Conservation (phyloP, 1,284 basidiomycete species). For the Cerrena zonata region DNA sequence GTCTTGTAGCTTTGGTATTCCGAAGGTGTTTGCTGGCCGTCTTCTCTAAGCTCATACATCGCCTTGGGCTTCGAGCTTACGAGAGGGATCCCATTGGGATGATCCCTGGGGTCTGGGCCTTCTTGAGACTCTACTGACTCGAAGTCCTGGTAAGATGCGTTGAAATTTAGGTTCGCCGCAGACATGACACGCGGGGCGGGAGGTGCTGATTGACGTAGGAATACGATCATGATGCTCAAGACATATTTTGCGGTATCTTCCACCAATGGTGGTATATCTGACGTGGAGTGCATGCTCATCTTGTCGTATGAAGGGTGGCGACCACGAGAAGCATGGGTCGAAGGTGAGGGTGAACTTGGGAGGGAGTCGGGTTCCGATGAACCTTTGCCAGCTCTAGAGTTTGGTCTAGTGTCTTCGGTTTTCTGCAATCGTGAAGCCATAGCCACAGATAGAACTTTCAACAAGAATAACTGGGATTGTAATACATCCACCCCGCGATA, state of each 20-base stretch:
- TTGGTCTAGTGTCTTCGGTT: slow-evolving; percentile 33
- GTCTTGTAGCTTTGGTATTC: slow-evolving; percentile 34
- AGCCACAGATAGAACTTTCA: slow-evolving; percentile 76
- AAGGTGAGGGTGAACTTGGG: slow-evolving; percentile 29
- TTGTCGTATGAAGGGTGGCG: slow-evolving; percentile 35
- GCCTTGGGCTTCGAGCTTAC: neutral
- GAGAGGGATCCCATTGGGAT: neutral
- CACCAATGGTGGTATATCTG: slow-evolving; percentile 77
- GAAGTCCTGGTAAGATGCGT: slow-evolving; percentile 66
- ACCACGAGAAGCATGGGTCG: slow-evolving; percentile 23
- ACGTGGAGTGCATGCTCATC: slow-evolving; percentile 32
- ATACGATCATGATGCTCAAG: slow-evolving; percentile 75
- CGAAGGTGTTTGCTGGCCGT: slow-evolving; percentile 37
- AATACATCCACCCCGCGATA: slow-evolving; percentile 66
- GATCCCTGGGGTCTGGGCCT: slow-evolving; percentile 1
- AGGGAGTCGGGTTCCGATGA: slow-evolving; percentile 24
- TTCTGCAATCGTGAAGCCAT: slow-evolving; percentile 70
- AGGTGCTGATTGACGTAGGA: slow-evolving; percentile 69
- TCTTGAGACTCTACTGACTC: slow-evolving; percentile 49
- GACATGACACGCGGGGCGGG: slow-evolving; percentile 55
- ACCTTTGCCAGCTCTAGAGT: slow-evolving; percentile 37
- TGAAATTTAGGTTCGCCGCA: slow-evolving; percentile 57
- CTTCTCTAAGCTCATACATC: slow-evolving; percentile 1
- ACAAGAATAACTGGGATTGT: slow-evolving; percentile 84
- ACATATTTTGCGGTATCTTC: slow-evolving; percentile 84